A percentile compares a stretch with the other conserved stretches of the same genome.
Evolutionary conservation across 176 grass and related monocot genomes (phyloP).

Genomic region (Guadua angustifolia): DNA sequence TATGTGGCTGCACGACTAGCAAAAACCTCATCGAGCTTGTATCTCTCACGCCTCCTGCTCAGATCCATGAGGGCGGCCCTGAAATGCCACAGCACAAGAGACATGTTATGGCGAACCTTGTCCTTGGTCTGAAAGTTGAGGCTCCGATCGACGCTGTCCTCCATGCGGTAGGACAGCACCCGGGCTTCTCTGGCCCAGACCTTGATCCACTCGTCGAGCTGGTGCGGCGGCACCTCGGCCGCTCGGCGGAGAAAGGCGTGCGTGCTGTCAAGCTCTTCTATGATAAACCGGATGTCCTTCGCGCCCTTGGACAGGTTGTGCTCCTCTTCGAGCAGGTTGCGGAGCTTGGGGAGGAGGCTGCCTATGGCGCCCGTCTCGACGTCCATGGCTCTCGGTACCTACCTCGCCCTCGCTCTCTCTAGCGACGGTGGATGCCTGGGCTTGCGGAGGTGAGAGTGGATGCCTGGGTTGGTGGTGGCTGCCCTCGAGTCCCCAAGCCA

Average conservation of each 20-base stretch:
- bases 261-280: rapidly evolving
- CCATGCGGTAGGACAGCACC: background rate
- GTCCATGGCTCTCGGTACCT: background rate
- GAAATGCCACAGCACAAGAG: too few species aligned
- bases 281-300: background rate
- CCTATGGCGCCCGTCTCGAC: background rate
- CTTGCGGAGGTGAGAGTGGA: too few species aligned
- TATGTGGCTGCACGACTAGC: too few species aligned
- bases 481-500: too few species aligned
- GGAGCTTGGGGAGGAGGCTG: background rate
- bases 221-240: background rate
- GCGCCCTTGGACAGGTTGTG: background rate
- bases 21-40: background rate
- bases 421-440: too few species aligned
- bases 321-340: background rate
- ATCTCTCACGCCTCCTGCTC: too few species aligned
- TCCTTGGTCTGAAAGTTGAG: background rate
- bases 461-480: too few species aligned
- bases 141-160: background rate
- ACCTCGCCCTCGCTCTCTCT: too few species aligned
- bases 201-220: background rate
- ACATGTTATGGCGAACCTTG: too few species aligned
- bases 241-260: background rate
- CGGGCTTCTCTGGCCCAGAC: background rate
- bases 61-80: background rate